Evolutionary conservation across 345 rosid species (phyloP), one percentile per base, ranked within the genome.

Genomic region (Rubroshorea leprosula): DNA sequence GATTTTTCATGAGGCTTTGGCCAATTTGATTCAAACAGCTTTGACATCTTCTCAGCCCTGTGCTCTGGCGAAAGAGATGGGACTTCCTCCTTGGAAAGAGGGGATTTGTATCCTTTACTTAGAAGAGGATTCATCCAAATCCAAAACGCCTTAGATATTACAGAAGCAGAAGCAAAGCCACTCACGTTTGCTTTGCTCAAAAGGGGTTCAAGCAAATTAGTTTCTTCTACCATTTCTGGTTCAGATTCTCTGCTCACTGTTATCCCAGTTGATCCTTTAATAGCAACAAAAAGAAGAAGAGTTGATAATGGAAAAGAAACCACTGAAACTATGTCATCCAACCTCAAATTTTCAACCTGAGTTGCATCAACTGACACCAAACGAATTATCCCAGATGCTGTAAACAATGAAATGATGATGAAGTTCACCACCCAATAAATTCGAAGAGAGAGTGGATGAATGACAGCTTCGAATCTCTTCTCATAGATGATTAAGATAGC

Each of bases 121-220:
- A 89, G 71, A 27, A 92, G 62, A 14, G 96, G 96, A 70, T 86
- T 92, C 87, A 92, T 84, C 98, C 96, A 92, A 24, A 92, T 23
- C 98, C 93, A 92, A 35, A 92, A 89, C 55, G 72, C 61, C 58
- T 78, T 89, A 1, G 96, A 89, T 31, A 81, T 2, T 21, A 57
- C 23, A 0, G 95, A 78, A 61, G 98, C 98, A 8, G 93, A 76
- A 62, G 96, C 93, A 39, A 79, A 89, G 27, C 70, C 76, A 53
- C 74, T 78, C 22, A 78, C 84, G 43, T 54, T 75, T 49, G 82
- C 52, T 68, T 84, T 78, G 23, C 39, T 69, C 74, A 67, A 44
- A 47, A 74, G 76, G 16, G 55, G 70, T 38, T 54, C 79, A n/a
- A n/a, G n/a, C n/a, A n/a, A n/a, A n/a, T n/a, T n/a, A n/a, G n/a